A percentile compares a stretch with the other conserved stretches of the same genome.
These are phyloP conservation scores for Suhomyces wounanorum DNA, from an alignment of 1,139 yeast genomes.

Conservation along the genomic window DNA sequence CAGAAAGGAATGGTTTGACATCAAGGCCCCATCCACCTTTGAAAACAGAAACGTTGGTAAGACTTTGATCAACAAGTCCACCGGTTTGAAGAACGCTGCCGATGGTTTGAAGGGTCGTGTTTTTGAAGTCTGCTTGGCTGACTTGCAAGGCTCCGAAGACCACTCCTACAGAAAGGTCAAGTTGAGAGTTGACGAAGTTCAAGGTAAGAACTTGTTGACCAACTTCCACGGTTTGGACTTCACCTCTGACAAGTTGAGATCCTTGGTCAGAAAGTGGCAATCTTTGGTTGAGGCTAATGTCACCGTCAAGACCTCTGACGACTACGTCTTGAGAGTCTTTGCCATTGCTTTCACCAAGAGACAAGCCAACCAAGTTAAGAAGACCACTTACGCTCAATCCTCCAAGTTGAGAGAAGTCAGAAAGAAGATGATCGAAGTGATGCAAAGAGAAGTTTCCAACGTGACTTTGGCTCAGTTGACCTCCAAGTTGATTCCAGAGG, in stretches of 20 bases:
- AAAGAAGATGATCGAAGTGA: constrained; percentile 53
- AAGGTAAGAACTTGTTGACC: constrained; percentile 56
- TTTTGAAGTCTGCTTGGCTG: constrained; percentile 52
- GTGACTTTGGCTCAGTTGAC: constrained; percentile 53
- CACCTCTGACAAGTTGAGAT: constrained; percentile 53
- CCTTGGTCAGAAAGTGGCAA: constrained; percentile 57
- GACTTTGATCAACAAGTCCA: constrained; percentile 53
- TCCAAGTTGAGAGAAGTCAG: constrained; percentile 54
- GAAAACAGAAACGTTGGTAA: constrained; percentile 55
- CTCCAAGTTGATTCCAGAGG: constrained; percentile 55
- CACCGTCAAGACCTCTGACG: constrained; percentile 54
- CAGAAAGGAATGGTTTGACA: constrained; percentile 55
- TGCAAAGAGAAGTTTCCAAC: constrained; percentile 55
- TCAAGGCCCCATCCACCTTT: constrained; percentile 54
- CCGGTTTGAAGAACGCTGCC: constrained; percentile 55
- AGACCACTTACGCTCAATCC: constrained; percentile 54
- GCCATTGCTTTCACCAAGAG: constrained; percentile 57
- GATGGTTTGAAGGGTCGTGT: constrained; percentile 57
- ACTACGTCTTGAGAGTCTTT: constrained; percentile 51
- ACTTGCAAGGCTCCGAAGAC: constrained; percentile 55
- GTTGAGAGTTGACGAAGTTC: constrained; percentile 57
- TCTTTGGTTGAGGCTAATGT: constrained; percentile 55
- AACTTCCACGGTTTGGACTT: constrained; percentile 56
- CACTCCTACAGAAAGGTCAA: constrained; percentile 54
- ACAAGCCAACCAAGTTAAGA: constrained; percentile 54